Percentiles rank a stretch among this genome's conserved stretches.
Evolutionary conservation across 306 rosid species (phyloP).

Genomic region (Vigna nakashimae): DNA sequence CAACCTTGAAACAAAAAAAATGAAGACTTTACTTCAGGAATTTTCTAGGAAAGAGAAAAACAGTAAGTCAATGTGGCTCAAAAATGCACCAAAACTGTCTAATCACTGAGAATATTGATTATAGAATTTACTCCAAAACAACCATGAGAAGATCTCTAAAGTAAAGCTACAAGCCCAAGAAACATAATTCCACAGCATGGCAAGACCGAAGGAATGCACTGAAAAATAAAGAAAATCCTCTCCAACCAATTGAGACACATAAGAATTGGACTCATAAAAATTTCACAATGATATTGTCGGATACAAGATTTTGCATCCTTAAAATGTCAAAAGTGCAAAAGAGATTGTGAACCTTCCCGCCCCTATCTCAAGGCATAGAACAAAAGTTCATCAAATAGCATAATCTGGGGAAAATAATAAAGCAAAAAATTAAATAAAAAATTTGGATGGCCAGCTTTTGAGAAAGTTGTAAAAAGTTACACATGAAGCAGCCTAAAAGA

Average conservation of each 20-base stretch:
- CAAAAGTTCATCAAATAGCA: neutral
- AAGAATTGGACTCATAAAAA: neutral
- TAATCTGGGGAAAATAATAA: neutral
- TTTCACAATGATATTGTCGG: neutral
- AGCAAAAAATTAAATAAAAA: slow-evolving; percentile 1
- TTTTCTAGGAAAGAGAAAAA: neutral
- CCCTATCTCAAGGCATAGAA: neutral
- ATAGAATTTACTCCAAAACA: slow-evolving; percentile 16
- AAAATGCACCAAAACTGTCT: slow-evolving; percentile 13
- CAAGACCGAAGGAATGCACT: neutral
- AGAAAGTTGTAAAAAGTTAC: neutral
- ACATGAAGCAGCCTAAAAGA: slow-evolving; percentile 17
- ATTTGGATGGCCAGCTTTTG: slow-evolving; percentile 14
- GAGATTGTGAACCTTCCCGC: neutral
- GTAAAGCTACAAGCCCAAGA: neutral
- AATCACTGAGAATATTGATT: slow-evolving; percentile 1
- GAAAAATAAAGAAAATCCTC: neutral
- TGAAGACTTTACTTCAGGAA: neutral
- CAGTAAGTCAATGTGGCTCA: neutral
- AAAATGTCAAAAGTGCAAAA: neutral
- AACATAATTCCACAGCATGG: neutral
- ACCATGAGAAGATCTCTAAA: slow-evolving; percentile 9
- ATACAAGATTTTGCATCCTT: slow-evolving; percentile 3
- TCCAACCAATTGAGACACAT: neutral
- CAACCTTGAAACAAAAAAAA: neutral